phyloP scores from a whole-genome alignment of 805 yeast species.

The Starmerella asiatica region DNA sequence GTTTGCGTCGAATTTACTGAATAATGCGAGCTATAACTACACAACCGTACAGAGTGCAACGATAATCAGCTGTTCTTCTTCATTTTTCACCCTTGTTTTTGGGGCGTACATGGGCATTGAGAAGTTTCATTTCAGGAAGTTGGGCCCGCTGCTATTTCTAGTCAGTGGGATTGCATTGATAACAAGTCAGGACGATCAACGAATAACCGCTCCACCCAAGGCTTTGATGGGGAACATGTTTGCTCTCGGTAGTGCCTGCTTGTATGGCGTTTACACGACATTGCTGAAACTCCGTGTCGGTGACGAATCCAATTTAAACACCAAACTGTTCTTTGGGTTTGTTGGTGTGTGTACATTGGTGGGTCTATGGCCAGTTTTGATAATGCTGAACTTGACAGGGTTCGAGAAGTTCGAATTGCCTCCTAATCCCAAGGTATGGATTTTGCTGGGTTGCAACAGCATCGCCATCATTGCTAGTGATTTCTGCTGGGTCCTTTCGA shows the following conservation, averaged over 20 bases:
- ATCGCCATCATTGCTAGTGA: constrained; percentile 73
- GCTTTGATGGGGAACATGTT: constrained; percentile 57
- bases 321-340: constrained; percentile 84
- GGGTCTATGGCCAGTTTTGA: constrained; percentile 67
- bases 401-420: constrained; percentile 68
- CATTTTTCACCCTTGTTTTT: constrained; percentile 77
- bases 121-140: constrained; percentile 46
- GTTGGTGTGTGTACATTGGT: constrained; percentile 75
- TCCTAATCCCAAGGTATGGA: constrained; percentile 35
- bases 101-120: constrained; percentile 68
- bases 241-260: constrained; percentile 74
- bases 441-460: constrained; percentile 51
- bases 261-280: constrained; percentile 85
- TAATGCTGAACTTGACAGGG: constrained; percentile 49
- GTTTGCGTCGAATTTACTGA: constrained; percentile 80
- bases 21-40: constrained; percentile 74
- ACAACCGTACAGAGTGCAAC: constrained; percentile 94
- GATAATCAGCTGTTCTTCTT: constrained; percentile 78
- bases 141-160: constrained; percentile 56
- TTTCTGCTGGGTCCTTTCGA: constrained; percentile 92
- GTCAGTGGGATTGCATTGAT: constrained; percentile 70
- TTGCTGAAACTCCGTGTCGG: constrained; percentile 59
- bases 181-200: constrained; percentile 36
- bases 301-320: constrained; percentile 63
- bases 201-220: constrained; percentile 20